phyloP scores from a whole-genome alignment of 805 yeast genomes.

The Naumovozyma dairenensis region DNA sequence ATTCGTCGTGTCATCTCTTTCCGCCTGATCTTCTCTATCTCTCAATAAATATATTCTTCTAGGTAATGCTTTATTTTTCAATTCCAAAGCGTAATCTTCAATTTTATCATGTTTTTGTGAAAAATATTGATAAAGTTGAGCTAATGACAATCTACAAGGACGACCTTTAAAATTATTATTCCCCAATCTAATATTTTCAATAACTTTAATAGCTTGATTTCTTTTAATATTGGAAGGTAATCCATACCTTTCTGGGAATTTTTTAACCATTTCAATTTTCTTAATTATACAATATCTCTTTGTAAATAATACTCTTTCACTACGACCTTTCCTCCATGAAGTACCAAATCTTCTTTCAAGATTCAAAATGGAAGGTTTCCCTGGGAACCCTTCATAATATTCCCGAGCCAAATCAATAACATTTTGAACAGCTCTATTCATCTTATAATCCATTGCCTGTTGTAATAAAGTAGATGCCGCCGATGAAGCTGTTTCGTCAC shows the following conservation, averaged over 20 bases:
- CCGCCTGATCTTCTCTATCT: slow-evolving; percentile 8
- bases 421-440: slow-evolving; percentile 20
- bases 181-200: slow-evolving; percentile 25
- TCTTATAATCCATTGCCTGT: slow-evolving; percentile 11
- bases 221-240: slow-evolving; percentile 12
- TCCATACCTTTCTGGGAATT: slow-evolving; percentile 15
- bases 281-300: slow-evolving; percentile 23
- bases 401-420: slow-evolving; percentile 23
- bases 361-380: slow-evolving; percentile 20
- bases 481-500: no score
- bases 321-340: slow-evolving; percentile 21
- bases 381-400: slow-evolving; percentile 23
- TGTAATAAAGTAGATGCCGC: neutral
- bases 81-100: slow-evolving; percentile 16
- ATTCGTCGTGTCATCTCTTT: no score
- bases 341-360: slow-evolving; percentile 24
- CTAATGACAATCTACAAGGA: slow-evolving; percentile 14
- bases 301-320: slow-evolving; percentile 23
- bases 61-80: slow-evolving; percentile 12
- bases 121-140: slow-evolving; percentile 22
- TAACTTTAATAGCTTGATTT: slow-evolving; percentile 17
- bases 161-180: slow-evolving; percentile 19
- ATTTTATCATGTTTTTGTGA: slow-evolving; percentile 18
- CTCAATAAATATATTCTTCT: slow-evolving; percentile 10
- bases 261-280: slow-evolving; percentile 14